A percentile compares a stretch with the other conserved stretches of the same genome.
Conservation (phyloP, 805 yeast genomes). For the Phaffomyces antillensis region DNA sequence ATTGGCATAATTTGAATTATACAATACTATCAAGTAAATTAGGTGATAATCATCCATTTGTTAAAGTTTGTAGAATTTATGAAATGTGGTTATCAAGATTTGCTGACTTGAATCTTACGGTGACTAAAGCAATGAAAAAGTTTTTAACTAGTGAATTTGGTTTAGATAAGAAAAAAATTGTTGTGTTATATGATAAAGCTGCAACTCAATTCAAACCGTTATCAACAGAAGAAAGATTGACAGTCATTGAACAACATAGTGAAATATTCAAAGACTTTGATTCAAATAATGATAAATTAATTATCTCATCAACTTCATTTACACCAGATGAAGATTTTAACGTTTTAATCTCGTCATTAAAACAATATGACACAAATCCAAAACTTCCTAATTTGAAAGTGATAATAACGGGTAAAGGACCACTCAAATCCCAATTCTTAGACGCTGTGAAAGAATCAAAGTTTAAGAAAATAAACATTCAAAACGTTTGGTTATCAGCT, state of each 20-base stretch:
- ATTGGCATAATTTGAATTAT: slow-evolving; percentile 95
- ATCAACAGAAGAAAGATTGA: slow-evolving; percentile 17
- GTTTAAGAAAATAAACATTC: slow-evolving; percentile 37
- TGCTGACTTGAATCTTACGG: slow-evolving; percentile 73
- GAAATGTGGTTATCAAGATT: slow-evolving; percentile 56
- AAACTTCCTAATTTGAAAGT: slow-evolving; percentile 46
- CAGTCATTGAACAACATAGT: slow-evolving; percentile 30
- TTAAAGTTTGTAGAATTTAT: slow-evolving; percentile 49
- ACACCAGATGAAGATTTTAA: slow-evolving; percentile 92
- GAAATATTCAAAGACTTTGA: slow-evolving; percentile 30
- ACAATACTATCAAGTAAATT: slow-evolving; percentile 69
- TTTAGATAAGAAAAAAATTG: slow-evolving; percentile 38
- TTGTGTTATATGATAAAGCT: slow-evolving; percentile 84
- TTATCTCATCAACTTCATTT: slow-evolving; percentile 86
- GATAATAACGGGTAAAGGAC: slow-evolving; percentile 97
- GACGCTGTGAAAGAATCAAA: slow-evolving; percentile 36
- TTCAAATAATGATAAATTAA: slow-evolving; percentile 42
- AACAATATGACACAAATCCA: slow-evolving; percentile 33
- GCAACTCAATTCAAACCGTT: slow-evolving; percentile 57
- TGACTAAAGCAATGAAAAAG: slow-evolving; percentile 64
- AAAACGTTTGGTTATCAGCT: slow-evolving; percentile 62
- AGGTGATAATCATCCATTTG: slow-evolving; percentile 48
- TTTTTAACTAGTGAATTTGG: slow-evolving; percentile 53
- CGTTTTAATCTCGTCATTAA: slow-evolving; percentile 61
- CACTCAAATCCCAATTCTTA: slow-evolving; percentile 52